A percentile compares a stretch with the other conserved stretches of the same genome.
These are phyloP conservation scores for Saitozyma sp. DNA, from an alignment of 768 basidiomycete genomes.

Conservation along the genomic window DNA sequence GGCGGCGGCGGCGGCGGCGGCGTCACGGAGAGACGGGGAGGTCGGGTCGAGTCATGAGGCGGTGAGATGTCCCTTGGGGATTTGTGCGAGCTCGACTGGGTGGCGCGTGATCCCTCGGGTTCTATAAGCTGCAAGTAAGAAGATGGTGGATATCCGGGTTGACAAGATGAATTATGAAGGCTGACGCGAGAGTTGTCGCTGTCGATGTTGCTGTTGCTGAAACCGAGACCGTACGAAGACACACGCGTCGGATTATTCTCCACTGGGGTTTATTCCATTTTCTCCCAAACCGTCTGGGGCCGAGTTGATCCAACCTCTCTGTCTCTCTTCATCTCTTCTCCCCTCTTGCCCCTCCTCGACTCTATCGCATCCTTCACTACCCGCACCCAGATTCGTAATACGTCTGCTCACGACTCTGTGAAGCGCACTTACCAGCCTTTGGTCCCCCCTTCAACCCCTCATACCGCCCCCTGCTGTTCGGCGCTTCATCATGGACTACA, in stretches of 20 bases:
- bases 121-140: background rate
- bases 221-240: background rate
- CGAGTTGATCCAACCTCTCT: background rate
- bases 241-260: conserved; percentile 10
- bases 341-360: conserved; percentile 1
- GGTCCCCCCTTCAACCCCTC: background rate
- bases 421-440: background rate
- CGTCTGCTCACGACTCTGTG: no score
- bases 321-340: conserved; percentile 9
- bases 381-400: no score
- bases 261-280: background rate
- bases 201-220: background rate
- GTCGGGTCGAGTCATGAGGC: no score
- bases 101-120: no score
- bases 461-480: background rate
- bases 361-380: conserved; percentile 1
- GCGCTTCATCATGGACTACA: conserved; percentile 31
- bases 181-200: background rate
- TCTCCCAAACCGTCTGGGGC: background rate
- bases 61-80: no score
- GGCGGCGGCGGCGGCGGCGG: no score
- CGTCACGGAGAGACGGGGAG: no score
- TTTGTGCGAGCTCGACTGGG: no score
- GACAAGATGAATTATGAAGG: background rate
- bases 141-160: background rate